These are phyloP conservation scores for Rhizopus arrhizus DNA, from an alignment of 371 early-diverging fungal genomes.

Conservation along the genomic window DNA sequence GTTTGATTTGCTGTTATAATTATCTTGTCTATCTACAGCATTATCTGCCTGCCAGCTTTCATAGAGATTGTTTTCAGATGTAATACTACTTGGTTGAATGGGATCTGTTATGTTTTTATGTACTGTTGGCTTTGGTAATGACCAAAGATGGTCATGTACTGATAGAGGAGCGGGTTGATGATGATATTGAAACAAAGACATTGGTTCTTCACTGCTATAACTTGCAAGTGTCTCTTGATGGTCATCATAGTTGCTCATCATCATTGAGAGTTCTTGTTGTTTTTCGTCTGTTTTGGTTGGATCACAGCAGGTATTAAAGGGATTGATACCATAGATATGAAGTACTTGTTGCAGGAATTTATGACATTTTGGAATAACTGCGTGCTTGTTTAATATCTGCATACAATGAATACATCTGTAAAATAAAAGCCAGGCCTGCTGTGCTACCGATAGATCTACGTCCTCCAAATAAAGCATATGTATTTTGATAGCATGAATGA, in stretches of 20 bases:
- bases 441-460: constrained; percentile 29
- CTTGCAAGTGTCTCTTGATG: not conserved
- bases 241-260: not conserved
- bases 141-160: not conserved
- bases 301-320: not conserved
- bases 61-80: not conserved
- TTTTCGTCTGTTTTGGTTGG: not conserved
- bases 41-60: not conserved
- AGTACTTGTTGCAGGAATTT: constrained; percentile 44
- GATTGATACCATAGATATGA: constrained; percentile 20
- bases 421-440: constrained; percentile 41
- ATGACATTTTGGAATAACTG: constrained; percentile 38
- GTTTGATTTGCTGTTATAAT: not conserved
- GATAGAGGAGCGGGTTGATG: not conserved
- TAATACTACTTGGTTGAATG: not conserved
- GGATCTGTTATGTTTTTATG: not conserved
- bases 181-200: not conserved
- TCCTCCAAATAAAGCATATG: constrained; percentile 30
- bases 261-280: too few species aligned
- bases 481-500: constrained; percentile 33
- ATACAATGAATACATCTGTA: constrained; percentile 36
- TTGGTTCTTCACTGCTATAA: not conserved
- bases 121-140: not conserved
- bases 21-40: not conserved
- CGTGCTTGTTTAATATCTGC: constrained; percentile 31